A percentile compares a stretch with the other conserved stretches of the same genome.
These are phyloP conservation scores for Ophioceras dolichostomum DNA, from an alignment of 2,329 filamentous ascomycete genomes.

Conservation along the genomic window DNA sequence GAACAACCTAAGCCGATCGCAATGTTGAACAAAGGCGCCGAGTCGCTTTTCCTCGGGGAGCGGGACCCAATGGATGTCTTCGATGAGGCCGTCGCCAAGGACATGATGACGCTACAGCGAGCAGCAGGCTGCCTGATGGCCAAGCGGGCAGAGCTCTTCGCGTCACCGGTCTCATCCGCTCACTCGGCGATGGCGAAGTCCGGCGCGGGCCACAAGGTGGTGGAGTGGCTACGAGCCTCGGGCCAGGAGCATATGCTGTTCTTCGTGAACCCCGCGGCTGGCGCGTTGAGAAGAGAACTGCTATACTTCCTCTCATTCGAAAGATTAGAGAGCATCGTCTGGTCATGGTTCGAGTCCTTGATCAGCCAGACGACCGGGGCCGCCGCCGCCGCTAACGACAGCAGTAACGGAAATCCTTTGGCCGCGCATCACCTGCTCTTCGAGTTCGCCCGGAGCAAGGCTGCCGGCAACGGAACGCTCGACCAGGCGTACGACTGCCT, in stretches of 20 bases:
- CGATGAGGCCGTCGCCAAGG: conserved; percentile 39
- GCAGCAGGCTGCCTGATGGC: conserved; percentile 41
- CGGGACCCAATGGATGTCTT: conserved; percentile 42
- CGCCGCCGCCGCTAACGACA: no score
- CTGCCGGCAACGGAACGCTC: no score
- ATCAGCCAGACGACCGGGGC: no score
- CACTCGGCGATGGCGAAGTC: conserved; percentile 24
- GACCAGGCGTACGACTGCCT: no score
- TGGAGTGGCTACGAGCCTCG: conserved; percentile 41
- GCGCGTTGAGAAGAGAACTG: conserved; percentile 16
- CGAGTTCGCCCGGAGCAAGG: no score
- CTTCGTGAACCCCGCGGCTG: no score
- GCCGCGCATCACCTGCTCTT: no score
- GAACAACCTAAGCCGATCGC: no score
- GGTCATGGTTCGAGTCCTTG: conserved; percentile 45
- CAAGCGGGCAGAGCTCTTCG: conserved; percentile 27
- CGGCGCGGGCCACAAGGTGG: conserved; percentile 32
- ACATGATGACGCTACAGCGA: conserved; percentile 40
- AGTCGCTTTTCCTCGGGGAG: conserved; percentile 4
- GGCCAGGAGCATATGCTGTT: conserved; percentile 31
- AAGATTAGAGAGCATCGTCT: conserved; percentile 34
- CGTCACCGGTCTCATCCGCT: conserved; percentile 19
- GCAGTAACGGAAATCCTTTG: no score
- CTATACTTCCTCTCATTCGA: conserved; percentile 40
- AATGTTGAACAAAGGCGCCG: conserved; percentile 12